phyloP scores from a whole-genome alignment of 2,329 filamentous ascomycete species.

The Xylariaceae sp. region DNA sequence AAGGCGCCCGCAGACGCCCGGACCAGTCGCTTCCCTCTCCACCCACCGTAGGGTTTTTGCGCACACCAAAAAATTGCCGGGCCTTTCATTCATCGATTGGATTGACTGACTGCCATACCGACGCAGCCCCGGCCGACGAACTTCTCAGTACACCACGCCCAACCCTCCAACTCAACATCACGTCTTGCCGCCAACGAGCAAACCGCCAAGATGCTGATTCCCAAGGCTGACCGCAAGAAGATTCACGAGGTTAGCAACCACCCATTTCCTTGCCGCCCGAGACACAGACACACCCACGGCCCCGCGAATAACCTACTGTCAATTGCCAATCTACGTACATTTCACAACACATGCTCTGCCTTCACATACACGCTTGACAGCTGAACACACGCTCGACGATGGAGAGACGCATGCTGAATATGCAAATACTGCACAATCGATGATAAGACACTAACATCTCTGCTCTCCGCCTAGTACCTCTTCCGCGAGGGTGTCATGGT shows the following conservation, averaged over 20 bases:
- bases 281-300: neutral
- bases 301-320: slow-evolving; percentile 10
- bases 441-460: slow-evolving; percentile 25
- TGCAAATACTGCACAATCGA: neutral
- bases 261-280: slow-evolving; percentile 4
- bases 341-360: neutral
- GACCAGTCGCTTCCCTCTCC: slow-evolving; percentile 18
- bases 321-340: slow-evolving; percentile 5
- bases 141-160: slow-evolving; percentile 25
- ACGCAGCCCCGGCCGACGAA: slow-evolving; percentile 17
- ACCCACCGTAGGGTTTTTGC: slow-evolving; percentile 33
- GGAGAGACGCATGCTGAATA: neutral
- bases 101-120: slow-evolving; percentile 15
- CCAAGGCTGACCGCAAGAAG: slow-evolving; percentile 99
- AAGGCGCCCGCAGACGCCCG: slow-evolving; percentile 1
- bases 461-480: slow-evolving; percentile 68
- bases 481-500: slow-evolving; percentile 92
- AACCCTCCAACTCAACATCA: slow-evolving; percentile 43
- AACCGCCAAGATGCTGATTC: slow-evolving; percentile 85
- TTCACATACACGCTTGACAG: neutral
- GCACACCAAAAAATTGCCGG: slow-evolving; percentile 32
- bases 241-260: slow-evolving; percentile 72
- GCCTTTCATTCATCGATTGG: slow-evolving; percentile 29
- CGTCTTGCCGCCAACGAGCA: slow-evolving; percentile 46
- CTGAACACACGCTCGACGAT: neutral